phyloP scores from a whole-genome alignment of 495 filamentous ascomycete species.

The Filosporella fistucella region DNA sequence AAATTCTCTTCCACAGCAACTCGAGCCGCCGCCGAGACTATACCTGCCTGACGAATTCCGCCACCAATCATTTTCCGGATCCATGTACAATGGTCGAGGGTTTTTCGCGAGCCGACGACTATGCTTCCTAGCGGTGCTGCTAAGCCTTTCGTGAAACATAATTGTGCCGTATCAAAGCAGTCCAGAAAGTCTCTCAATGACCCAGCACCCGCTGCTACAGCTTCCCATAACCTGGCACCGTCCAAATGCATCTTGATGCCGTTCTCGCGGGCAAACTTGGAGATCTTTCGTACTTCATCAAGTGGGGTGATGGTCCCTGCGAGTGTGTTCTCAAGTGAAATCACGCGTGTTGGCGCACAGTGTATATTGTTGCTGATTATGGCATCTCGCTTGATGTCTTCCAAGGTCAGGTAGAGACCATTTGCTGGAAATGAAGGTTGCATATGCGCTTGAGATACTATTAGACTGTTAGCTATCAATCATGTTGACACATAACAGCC shows the following conservation, averaged over 20 bases:
- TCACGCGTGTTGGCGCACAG: slow-evolving; percentile 66
- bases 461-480: too few relatives aligned
- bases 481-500: too few relatives aligned
- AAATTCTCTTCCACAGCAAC: slow-evolving; percentile 65
- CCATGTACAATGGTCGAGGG: slow-evolving; percentile 67
- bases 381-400: slow-evolving; percentile 59
- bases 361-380: slow-evolving; percentile 46
- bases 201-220: background rate
- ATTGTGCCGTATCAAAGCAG: slow-evolving; percentile 72
- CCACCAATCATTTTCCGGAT: slow-evolving; percentile 80
- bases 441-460: slow-evolving; percentile 55
- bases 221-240: slow-evolving; percentile 71
- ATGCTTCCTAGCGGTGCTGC: slow-evolving; percentile 83
- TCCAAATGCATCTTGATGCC: slow-evolving; percentile 74
- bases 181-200: slow-evolving; percentile 48
- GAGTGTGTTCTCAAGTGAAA: slow-evolving; percentile 80
- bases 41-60: slow-evolving; percentile 66
- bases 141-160: slow-evolving; percentile 88
- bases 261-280: slow-evolving; percentile 58
- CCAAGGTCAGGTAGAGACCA: slow-evolving; percentile 63
- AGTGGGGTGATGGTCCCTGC: slow-evolving; percentile 71
- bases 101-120: slow-evolving; percentile 49
- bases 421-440: slow-evolving; percentile 55
- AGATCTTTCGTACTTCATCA: slow-evolving; percentile 59
- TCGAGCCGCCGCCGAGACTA: slow-evolving; percentile 49